These are phyloP conservation scores for Aspergillus cristatus DNA, from an alignment of 495 filamentous ascomycete genomes.

Conservation along the genomic window DNA sequence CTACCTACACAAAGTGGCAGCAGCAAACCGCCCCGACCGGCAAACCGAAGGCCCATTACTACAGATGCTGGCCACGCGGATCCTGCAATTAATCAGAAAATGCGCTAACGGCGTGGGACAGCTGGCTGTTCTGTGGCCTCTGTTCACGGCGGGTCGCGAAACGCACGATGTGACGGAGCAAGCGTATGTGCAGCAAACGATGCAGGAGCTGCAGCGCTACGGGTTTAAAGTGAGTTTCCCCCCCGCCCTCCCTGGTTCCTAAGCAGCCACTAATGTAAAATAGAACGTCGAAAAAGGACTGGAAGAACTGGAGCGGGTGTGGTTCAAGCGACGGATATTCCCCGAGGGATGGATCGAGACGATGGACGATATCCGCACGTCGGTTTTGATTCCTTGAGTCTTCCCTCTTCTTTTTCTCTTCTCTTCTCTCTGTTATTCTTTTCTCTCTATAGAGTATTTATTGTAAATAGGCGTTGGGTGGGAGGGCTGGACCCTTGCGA, in stretches of 20 bases:
- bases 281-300: slow-evolving; percentile 32
- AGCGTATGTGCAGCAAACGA: slow-evolving; percentile 26
- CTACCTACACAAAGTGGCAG: slow-evolving; percentile 27
- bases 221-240: slow-evolving; percentile 24
- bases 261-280: not conserved
- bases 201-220: slow-evolving; percentile 26
- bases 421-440: too few relatives aligned
- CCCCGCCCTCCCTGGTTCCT: too few relatives aligned
- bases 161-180: slow-evolving; percentile 26
- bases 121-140: slow-evolving; percentile 28
- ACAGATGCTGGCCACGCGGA: slow-evolving; percentile 25
- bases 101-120: slow-evolving; percentile 30
- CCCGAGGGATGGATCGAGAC: slow-evolving; percentile 31
- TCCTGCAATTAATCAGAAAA: slow-evolving; percentile 24
- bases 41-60: slow-evolving; percentile 19
- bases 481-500: too few relatives aligned
- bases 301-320: slow-evolving; percentile 24
- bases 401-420: not conserved
- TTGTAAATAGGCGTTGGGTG: too few relatives aligned
- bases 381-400: slow-evolving; percentile 21
- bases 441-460: too few relatives aligned
- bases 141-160: slow-evolving; percentile 32
- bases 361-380: slow-evolving; percentile 29
- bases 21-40: slow-evolving; percentile 23
- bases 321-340: slow-evolving; percentile 31